A percentile compares a stretch with the other conserved stretches of the same genome.
Conservation (phyloP, 73 alveolate genomes). For the Symbiodinium pilosum region DNA sequence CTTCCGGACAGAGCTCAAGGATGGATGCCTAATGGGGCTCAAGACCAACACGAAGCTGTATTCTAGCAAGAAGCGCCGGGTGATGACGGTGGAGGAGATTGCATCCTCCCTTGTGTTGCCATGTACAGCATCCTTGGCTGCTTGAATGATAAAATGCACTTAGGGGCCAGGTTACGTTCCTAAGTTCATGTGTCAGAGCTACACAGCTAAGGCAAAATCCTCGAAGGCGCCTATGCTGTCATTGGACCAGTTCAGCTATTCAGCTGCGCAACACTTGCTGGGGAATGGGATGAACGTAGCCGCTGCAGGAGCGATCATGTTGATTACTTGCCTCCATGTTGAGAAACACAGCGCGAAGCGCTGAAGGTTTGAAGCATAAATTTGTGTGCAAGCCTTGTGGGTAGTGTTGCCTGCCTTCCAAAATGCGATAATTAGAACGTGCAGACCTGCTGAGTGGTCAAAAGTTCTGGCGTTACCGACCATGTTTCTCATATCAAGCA, state of each 20-base stretch:
- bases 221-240: neutral
- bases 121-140: too few relatives aligned
- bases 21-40: neutral
- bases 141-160: too few relatives aligned
- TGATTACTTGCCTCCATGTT: neutral
- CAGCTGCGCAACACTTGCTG: neutral
- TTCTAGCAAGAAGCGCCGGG: neutral
- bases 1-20: neutral
- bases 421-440: too few relatives aligned
- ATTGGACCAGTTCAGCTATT: neutral
- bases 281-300: neutral
- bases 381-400: too few relatives aligned
- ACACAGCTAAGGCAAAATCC: neutral
- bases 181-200: too few relatives aligned
- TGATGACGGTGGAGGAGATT: neutral
- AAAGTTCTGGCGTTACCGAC: too few relatives aligned
- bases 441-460: too few relatives aligned
- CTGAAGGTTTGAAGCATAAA: too few relatives aligned
- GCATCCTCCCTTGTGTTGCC: neutral
- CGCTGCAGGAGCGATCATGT: neutral
- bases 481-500: too few relatives aligned
- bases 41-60: neutral
- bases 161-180: too few relatives aligned
- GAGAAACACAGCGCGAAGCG: too few relatives aligned
- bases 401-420: too few relatives aligned